Evolutionary conservation across 139 green algal genomes (phyloP), one percentile per base, ranked within the genome.

Genomic region (Picochlorum sp.): DNA sequence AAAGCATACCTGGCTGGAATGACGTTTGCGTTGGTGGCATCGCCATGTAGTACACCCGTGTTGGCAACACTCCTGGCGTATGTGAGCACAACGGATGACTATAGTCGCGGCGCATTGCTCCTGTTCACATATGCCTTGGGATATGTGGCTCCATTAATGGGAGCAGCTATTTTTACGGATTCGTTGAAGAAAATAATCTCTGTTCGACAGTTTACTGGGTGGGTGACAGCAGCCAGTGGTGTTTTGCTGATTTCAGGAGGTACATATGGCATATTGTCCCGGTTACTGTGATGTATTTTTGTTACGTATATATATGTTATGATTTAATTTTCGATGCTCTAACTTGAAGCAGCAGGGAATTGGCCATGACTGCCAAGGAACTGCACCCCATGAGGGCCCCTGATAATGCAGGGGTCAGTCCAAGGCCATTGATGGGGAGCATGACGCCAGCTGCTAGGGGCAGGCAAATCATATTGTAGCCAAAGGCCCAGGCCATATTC

Each of bases 1-100:
- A 81, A 89, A 52, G 86, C 92, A 11, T 98, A 95, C 79, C 64
- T 94, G n/a, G 79, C 76, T 45, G 94, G 94, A 13, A 71, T 91
- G 14, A 87, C 81, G 1, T 98, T 98, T 77, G 94, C 94, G 8
- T 82, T 99, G 54, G 94, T 89, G 24, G 93, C 94, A 5, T 97
- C 89, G 18, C 94, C 90, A 7, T 95, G 89, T 88, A 92, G 81
- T 71, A 97, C 92, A 15, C 93, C 93, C 10, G 85, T 98, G 44
- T 84, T 98, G 28, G 90, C 93, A 1, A 94, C 92, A 0, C 72
- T 98, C 34, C 80, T 98, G 15, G 92, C 85, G 0, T 98, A 89
- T 62, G 91, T 95, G 1, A 82, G 84, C 2, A 80, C 88, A 8
- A 84, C 80, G 5, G 47, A 77, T 1, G 75, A 90, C 45, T 68